These are phyloP conservation scores for Desmodesmus armatus DNA, from an alignment of 139 green algal species.

Conservation along the genomic window DNA sequence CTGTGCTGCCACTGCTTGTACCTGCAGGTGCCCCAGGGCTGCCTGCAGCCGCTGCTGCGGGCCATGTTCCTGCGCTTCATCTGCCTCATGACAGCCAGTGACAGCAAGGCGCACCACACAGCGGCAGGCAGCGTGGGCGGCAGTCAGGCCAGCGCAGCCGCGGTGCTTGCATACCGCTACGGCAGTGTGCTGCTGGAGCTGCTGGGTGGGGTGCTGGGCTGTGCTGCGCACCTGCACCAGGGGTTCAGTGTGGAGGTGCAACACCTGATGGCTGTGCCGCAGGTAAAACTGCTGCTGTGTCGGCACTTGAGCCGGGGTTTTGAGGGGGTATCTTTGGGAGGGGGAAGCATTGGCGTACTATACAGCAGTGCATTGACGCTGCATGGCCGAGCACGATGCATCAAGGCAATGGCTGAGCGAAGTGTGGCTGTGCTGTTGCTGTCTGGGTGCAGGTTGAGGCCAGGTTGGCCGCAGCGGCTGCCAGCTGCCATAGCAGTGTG, in stretches of 20 bases:
- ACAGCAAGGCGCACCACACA: too few species aligned
- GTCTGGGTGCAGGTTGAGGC: not conserved
- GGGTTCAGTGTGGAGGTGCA: slow-evolving; percentile 23
- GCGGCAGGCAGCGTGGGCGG: too few species aligned
- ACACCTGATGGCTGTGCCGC: not conserved
- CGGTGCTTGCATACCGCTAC: slow-evolving; percentile 34
- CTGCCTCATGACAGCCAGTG: too few species aligned
- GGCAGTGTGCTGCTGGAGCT: slow-evolving; percentile 32
- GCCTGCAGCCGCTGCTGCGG: slow-evolving; percentile 13
- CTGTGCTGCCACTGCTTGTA: not conserved
- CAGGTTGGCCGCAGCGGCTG: not conserved
- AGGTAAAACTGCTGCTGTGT: not conserved
- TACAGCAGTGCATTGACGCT: not conserved
- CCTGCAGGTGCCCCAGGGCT: slow-evolving; percentile 5
- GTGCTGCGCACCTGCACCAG: not conserved
- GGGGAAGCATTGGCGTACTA: not conserved
- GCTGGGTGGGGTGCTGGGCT: not conserved
- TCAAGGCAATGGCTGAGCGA: not conserved
- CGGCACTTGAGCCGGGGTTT: too few species aligned
- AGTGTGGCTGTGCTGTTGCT: not conserved
- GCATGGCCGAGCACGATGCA: not conserved
- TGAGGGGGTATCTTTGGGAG: too few species aligned
- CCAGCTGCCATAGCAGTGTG: not conserved
- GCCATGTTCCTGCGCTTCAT: slow-evolving; percentile 14
- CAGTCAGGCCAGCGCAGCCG: slow-evolving; percentile 8